Evolutionary conservation across 108 stramenopile genomes (phyloP), one percentile per base, ranked within the genome.

Genomic region (Nitzschia sp.): DNA sequence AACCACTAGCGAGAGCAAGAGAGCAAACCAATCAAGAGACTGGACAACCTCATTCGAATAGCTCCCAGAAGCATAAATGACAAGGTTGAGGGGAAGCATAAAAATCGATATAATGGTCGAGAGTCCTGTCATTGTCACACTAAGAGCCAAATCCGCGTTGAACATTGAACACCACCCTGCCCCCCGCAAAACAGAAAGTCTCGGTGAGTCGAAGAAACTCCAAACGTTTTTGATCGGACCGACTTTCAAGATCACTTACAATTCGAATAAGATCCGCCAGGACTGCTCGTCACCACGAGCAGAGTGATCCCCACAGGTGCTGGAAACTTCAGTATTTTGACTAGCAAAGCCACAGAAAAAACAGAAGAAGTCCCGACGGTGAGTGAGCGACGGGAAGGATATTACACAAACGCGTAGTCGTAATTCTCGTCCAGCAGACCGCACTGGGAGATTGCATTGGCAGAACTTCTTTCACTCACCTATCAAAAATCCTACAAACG

Each of bases 81-180:
- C 54, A 2, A 96, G 73, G 68, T 96, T 96, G 29, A 86, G 53
- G 2, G 96, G 96, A 48, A 96, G 84, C 76, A 95, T 80, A 23
- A 92, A 53, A 35, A 84, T 77, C 25, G 84, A 84, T 13, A 92
- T 48, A 25, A 93, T 60, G 22, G 96, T 96, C 22, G 91, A 92
- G 45, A 93, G 87, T 22, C 91, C 84, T 3, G 96, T 96, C 93
- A 96, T 96, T 50, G 96, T 91, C 5, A 96, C 93, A 35, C 75
- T 78, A 54, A 96, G 72, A 15, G 93, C 92, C 33, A 96, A 78
- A 27, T 94, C 87, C 0, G 81, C 85, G 63, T 86, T 86, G 68
- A 86, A 86, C 48, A 86, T 45, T 68, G 73, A 75, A 45, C 85
- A 86, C 80, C 80, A 86, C 77, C 77, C 66, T 66, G 45, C 31